Conservation (phyloP, 345 rosid genomes). For the Dipteronia dyeriana region DNA sequence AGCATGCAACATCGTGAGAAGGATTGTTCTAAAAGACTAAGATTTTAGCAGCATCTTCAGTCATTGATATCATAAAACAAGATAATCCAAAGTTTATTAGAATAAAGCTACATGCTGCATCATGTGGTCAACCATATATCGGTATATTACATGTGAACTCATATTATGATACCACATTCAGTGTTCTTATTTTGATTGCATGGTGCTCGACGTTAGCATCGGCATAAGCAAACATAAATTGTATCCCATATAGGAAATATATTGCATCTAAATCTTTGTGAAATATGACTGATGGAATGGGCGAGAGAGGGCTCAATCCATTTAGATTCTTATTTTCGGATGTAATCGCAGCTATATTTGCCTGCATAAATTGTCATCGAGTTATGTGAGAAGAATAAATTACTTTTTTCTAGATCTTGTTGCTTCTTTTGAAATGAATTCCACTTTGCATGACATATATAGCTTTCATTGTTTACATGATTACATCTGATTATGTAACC, state of each 20-base stretch:
- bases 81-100: background rate
- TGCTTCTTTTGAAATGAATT: background rate
- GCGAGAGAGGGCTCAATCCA: background rate
- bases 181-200: background rate
- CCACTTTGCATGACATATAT: constrained; percentile 7
- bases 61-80: background rate
- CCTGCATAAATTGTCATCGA: constrained; percentile 4
- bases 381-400: background rate
- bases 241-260: background rate
- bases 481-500: constrained; percentile 11
- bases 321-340: background rate
- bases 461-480: background rate
- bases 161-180: background rate
- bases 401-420: background rate
- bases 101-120: constrained; percentile 5
- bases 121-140: background rate
- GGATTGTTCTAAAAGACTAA: background rate
- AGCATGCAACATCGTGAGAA: background rate
- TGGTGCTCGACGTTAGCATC: background rate
- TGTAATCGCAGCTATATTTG: background rate
- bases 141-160: background rate
- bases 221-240: background rate
- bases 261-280: background rate
- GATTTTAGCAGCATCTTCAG: background rate
- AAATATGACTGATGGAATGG: background rate